phyloP scores from a whole-genome alignment of 441 rosid genomes.

The Eruca vesicaria region DNA sequence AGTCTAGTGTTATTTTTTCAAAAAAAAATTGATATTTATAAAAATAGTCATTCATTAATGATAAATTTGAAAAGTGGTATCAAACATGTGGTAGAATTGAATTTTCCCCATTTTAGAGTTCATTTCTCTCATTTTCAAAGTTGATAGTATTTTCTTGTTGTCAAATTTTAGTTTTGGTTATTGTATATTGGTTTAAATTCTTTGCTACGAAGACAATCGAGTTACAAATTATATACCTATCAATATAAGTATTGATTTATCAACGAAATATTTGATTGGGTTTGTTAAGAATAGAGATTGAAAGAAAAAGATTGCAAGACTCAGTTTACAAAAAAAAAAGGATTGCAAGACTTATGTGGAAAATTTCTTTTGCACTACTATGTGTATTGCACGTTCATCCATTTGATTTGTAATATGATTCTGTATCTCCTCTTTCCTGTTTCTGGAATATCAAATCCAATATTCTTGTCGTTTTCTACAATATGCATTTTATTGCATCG shows the following conservation, averaged over 20 bases:
- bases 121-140: too few species aligned
- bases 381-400: slow-evolving; percentile 34
- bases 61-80: too few species aligned
- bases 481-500: background rate
- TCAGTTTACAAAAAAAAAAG: background rate
- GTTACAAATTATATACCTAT: slow-evolving; percentile 1
- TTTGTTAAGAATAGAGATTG: background rate
- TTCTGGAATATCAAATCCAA: slow-evolving; percentile 15
- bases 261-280: background rate
- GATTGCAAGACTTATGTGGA: background rate
- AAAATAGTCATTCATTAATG: too few species aligned
- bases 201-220: too few species aligned
- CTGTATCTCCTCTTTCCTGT: background rate
- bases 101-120: too few species aligned
- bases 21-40: too few species aligned
- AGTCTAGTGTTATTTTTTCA: too few species aligned
- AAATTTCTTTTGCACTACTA: slow-evolving; percentile 3
- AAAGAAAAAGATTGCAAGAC: background rate
- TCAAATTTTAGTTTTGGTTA: too few species aligned
- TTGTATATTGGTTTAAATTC: too few species aligned
- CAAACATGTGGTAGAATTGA: too few species aligned
- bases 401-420: background rate
- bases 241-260: background rate
- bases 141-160: too few species aligned
- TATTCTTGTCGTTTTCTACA: background rate